These are phyloP conservation scores for Hawksworthiomyces lignivorus DNA, from an alignment of 2,329 filamentous ascomycete species.

Conservation along the genomic window DNA sequence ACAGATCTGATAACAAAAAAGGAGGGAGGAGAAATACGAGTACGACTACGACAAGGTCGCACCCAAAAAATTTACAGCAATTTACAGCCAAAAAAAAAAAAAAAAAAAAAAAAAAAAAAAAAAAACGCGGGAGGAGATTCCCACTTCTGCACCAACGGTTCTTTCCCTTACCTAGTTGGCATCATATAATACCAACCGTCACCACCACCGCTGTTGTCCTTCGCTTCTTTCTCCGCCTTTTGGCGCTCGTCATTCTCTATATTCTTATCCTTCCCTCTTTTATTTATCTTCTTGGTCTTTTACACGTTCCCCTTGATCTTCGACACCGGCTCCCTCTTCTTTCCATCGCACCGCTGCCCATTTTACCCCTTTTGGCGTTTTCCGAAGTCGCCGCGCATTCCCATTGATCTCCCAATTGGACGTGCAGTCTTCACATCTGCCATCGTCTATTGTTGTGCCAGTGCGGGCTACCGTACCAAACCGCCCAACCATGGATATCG, in stretches of 20 bases:
- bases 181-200: constrained; percentile 5
- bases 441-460: neutral
- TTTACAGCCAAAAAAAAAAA: too few relatives aligned
- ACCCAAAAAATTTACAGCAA: too few relatives aligned
- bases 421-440: neutral
- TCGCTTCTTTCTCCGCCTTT: neutral
- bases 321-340: neutral
- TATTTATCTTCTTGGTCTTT: constrained; percentile 1
- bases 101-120: too few relatives aligned
- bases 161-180: too few relatives aligned
- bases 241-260: neutral
- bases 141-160: neutral
- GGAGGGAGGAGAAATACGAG: neutral
- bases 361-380: too few relatives aligned
- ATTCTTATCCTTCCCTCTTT: neutral
- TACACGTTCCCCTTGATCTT: neutral
- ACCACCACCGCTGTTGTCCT: too few relatives aligned
- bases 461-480: neutral
- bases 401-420: neutral
- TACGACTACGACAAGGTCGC: constrained; percentile 9
- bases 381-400: too few relatives aligned
- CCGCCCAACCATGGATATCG: constrained; percentile 68
- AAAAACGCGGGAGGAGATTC: too few relatives aligned
- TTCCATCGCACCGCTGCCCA: too few relatives aligned
- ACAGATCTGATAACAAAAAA: constrained; percentile 1